These are phyloP conservation scores for Moesziomyces sp. DNA, from an alignment of 1,284 basidiomycete species.

Conservation along the genomic window DNA sequence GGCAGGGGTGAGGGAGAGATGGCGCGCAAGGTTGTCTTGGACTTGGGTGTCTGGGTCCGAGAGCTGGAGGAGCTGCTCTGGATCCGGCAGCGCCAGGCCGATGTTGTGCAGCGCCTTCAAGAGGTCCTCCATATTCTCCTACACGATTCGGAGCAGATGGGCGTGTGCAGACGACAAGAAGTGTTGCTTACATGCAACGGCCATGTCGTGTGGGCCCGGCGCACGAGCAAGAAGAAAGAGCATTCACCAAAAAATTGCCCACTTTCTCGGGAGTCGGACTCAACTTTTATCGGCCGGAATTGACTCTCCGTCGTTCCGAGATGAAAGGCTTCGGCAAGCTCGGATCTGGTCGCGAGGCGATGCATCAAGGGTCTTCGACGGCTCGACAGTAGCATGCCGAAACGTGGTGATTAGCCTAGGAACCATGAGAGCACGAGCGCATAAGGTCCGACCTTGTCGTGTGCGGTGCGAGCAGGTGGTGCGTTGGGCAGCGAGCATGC, in stretches of 20 bases:
- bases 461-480: too few relatives aligned
- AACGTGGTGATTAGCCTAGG: conserved; percentile 43
- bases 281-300: neutral
- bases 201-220: conserved; percentile 9
- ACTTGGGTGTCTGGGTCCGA: conserved; percentile 52
- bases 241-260: conserved; percentile 15
- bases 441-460: neutral
- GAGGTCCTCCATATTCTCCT: conserved; percentile 59
- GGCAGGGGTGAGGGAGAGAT: conserved; percentile 54
- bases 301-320: neutral
- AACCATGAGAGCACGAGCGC: conserved; percentile 6
- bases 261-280: conserved; percentile 27
- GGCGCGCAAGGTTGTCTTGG: conserved; percentile 60
- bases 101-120: conserved; percentile 60
- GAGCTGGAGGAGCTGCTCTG: conserved; percentile 61
- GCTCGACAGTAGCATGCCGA: neutral
- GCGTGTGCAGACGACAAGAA: neutral
- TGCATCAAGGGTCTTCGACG: neutral
- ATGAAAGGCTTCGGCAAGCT: neutral
- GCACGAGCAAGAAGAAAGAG: conserved; percentile 19
- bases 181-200: neutral
- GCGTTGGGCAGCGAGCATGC: too few relatives aligned
- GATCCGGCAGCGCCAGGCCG: conserved; percentile 53
- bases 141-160: too few relatives aligned
- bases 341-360: neutral